Percentiles rank a stretch among this genome's conserved stretches.
phyloP scores from a whole-genome alignment of 2,329 filamentous ascomycete species.

The Cercospora janseana region DNA sequence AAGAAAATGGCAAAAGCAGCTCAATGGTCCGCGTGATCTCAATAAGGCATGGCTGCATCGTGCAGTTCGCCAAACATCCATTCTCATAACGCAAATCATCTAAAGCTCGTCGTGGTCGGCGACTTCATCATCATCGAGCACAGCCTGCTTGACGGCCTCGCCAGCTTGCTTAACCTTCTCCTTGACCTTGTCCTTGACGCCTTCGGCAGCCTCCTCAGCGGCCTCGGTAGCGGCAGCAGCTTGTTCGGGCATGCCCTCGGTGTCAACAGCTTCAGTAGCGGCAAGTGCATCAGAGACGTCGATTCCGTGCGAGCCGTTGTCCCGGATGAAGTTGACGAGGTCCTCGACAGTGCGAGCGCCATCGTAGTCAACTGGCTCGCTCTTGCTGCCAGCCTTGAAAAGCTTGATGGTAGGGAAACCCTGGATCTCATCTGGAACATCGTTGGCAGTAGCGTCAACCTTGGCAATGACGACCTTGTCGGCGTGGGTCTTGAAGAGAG shows the following conservation, averaged over 20 bases:
- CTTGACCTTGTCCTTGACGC: constrained; percentile 29
- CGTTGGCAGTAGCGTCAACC: constrained; percentile 93
- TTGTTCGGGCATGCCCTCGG: constrained; percentile 48
- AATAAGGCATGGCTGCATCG: constrained; percentile 5
- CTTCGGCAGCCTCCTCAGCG: constrained; percentile 20
- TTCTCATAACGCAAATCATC: constrained; percentile 35
- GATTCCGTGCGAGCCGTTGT: constrained; percentile 88
- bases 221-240: constrained; percentile 45
- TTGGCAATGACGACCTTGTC: constrained; percentile 69
- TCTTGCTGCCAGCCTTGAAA: constrained; percentile 87
- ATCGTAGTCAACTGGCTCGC: constrained; percentile 77
- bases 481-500: constrained; percentile 52
- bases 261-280: constrained; percentile 45
- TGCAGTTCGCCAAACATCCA: not conserved
- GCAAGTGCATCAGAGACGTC: constrained; percentile 60
- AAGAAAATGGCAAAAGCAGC: not conserved
- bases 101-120: constrained; percentile 73
- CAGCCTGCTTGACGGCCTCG: constrained; percentile 34
- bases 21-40: constrained; percentile 5
- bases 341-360: constrained; percentile 89
- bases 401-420: constrained; percentile 99
- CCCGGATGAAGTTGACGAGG: constrained; percentile 85
- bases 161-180: constrained; percentile 41
- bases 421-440: constrained; percentile 93
- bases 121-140: constrained; percentile 38